Conservation (phyloP, 345 rosid genomes). For the Citrus hindsii region DNA sequence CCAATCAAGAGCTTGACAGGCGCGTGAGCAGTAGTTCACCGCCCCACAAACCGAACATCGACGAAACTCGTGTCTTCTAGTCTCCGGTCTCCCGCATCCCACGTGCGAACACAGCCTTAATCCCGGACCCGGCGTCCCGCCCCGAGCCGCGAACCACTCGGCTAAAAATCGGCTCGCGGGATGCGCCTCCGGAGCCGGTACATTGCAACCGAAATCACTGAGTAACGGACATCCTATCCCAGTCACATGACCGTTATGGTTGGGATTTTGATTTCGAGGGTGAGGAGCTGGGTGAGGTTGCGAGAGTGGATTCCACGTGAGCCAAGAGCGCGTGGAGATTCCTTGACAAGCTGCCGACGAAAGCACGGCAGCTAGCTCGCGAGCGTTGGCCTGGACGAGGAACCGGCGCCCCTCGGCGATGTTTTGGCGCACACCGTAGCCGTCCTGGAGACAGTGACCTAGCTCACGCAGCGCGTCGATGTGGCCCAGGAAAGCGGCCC, state of each 20-base stretch:
- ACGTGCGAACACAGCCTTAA: conserved; percentile 78
- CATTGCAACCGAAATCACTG: conserved; percentile 96
- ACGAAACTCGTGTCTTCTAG: conserved; percentile 86
- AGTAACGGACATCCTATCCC: conserved; percentile 65
- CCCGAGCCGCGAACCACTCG: conserved; percentile 63
- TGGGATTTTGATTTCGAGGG: conserved; percentile 1
- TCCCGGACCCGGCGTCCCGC: conserved; percentile 42
- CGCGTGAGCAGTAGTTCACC: conserved; percentile 94
- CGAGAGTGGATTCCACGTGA: conserved; percentile 44
- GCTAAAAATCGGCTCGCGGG: conserved; percentile 71
- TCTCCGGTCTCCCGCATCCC: conserved; percentile 91
- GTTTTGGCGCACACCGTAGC: conserved; percentile 92
- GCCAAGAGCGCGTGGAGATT: conserved; percentile 40
- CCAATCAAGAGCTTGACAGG: conserved; percentile 98
- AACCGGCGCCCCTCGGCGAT: conserved; percentile 83
- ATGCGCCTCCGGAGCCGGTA: conserved; percentile 87
- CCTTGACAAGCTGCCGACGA: conserved; percentile 33
- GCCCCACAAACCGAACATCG: conserved; percentile 93
- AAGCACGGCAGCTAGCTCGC: conserved; percentile 75
- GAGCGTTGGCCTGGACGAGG: conserved; percentile 92
- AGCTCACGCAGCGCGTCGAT: conserved; percentile 94
- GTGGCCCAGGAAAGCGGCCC: conserved; percentile 88
- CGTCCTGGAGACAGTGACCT: conserved; percentile 97
- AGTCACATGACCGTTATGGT: conserved; percentile 22
- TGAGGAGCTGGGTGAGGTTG: conserved; percentile 1